Evolutionary conservation across 192 early-diverging fungal genomes (phyloP).

Genomic region (Geosiphon pyriformis): DNA sequence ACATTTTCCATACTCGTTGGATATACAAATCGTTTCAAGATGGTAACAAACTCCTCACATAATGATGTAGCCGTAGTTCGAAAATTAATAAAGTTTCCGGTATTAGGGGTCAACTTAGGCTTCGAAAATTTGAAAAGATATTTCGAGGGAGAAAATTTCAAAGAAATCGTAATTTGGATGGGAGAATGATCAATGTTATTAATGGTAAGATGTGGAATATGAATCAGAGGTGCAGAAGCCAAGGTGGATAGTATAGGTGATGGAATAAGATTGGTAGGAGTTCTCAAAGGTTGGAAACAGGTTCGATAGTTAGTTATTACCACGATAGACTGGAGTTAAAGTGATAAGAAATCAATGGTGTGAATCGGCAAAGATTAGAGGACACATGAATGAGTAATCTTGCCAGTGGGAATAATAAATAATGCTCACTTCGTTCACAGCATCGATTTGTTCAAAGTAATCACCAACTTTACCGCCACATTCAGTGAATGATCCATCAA

Average conservation of each 20-base stretch:
- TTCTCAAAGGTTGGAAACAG: slow-evolving; percentile 18
- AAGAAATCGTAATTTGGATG: slow-evolving; percentile 12
- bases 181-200: slow-evolving; percentile 12
- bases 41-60: slow-evolving; percentile 15
- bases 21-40: slow-evolving; percentile 1
- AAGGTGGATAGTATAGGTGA: not conserved
- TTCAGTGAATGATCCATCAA: slow-evolving; percentile 15
- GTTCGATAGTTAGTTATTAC: slow-evolving; percentile 24
- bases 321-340: not conserved
- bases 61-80: slow-evolving; percentile 14
- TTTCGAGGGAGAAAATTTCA: slow-evolving; percentile 22
- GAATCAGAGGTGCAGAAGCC: not conserved
- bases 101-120: not conserved
- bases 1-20: slow-evolving; percentile 10
- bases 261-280: not conserved
- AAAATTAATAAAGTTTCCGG: not conserved
- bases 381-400: not conserved
- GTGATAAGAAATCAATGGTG: not conserved
- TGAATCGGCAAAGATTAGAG: not conserved
- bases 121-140: slow-evolving; percentile 27
- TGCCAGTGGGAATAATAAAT: not conserved
- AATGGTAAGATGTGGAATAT: slow-evolving; percentile 21
- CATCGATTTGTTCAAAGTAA: not conserved
- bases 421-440: slow-evolving; percentile 5
- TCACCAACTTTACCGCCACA: slow-evolving; percentile 1